Evolutionary conservation across 768 basidiomycete species (phyloP).

Genomic region (Lactarius evosmus): DNA sequence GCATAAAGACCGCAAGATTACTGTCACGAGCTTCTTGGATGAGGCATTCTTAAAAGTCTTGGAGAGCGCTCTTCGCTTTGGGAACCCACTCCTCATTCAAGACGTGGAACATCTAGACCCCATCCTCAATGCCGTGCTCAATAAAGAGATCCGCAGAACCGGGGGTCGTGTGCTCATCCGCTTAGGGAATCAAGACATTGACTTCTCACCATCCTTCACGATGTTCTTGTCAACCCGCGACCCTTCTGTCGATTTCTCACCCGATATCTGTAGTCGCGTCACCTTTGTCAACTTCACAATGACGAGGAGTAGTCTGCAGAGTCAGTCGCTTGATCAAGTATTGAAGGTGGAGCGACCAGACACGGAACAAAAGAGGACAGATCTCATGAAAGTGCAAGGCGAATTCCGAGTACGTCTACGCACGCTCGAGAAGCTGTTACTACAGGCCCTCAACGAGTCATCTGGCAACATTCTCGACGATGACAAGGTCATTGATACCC

Average conservation of each 20-base stretch:
- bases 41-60: conserved; percentile 98
- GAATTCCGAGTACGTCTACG: conserved; percentile 93
- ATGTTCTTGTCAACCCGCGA: conserved; percentile 99
- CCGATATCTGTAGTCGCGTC: conserved; percentile 97
- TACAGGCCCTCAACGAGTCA: conserved; percentile 96
- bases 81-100: conserved; percentile 94
- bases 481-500: conserved; percentile 95
- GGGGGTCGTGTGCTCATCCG: conserved; percentile 97
- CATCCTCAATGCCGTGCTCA: conserved; percentile 94
- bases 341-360: conserved; percentile 96
- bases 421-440: conserved; percentile 85
- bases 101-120: conserved; percentile 98
- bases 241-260: conserved; percentile 95
- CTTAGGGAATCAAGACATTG: conserved; percentile 95
- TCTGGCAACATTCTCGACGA: conserved; percentile 97
- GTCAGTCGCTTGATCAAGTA: conserved; percentile 95
- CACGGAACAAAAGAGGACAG: conserved; percentile 91
- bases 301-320: conserved; percentile 97
- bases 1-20: conserved; percentile 94
- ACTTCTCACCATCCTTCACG: conserved; percentile 99
- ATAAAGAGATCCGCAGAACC: conserved; percentile 92
- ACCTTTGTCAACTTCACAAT: conserved; percentile 97
- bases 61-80: conserved; percentile 98
- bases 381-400: conserved; percentile 97
- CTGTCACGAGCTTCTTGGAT: conserved; percentile 97